Evolutionary conservation across 108 stramenopile species (phyloP), one percentile per base, ranked within the genome.

Genomic region (Cyclotella choctawhatcheeana): DNA sequence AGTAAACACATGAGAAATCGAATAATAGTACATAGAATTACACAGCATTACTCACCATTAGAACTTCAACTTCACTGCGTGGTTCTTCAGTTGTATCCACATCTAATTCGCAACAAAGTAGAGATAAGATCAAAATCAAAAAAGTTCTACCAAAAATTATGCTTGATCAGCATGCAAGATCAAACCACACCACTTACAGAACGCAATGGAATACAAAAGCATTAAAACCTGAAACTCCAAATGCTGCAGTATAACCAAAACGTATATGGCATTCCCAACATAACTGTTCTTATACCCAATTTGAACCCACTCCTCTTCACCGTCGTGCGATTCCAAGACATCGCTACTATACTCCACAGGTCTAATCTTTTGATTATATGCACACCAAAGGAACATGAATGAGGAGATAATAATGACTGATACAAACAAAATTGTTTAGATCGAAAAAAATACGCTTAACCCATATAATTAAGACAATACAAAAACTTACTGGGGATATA

Each of bases 21-120:
- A n/a, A n/a, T n/a, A n/a, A n/a, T n/a, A 89, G 67, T 25, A 82
- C 84, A 74, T 89, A 83, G 18, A 67, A 30, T 62, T 90, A 86
- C 54, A 79, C 81, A 17, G 45, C 31, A 48, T 79, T 82, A 7
- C 65, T 64, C 44, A 64, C 5, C 8, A n/a, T 44, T 22, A 67
- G 71, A 6, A 30, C 61, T 32, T 63, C 76, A 27, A 77, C 50
- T n/a, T 21, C 24, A 40, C 58, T 53, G 22, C 68, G 54, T 3
- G 77, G 47, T 66, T 78, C 77, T 40, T 76, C 75, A 24, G 71
- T 75, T n/a, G 60, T 69, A 26, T 80, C 77, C 73, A 26, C 5
- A n/a, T 48, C 26, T 12, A 56, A 18, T n/a, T n/a, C n/a, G n/a
- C n/a, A n/a, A n/a, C n/a, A n/a, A n/a, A n/a, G n/a, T n/a, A n/a